A percentile compares a stretch with the other conserved stretches of the same genome.
Evolutionary conservation across 352 stramenopile species (phyloP).

Genomic region (Salisapilia sapeloensis): DNA sequence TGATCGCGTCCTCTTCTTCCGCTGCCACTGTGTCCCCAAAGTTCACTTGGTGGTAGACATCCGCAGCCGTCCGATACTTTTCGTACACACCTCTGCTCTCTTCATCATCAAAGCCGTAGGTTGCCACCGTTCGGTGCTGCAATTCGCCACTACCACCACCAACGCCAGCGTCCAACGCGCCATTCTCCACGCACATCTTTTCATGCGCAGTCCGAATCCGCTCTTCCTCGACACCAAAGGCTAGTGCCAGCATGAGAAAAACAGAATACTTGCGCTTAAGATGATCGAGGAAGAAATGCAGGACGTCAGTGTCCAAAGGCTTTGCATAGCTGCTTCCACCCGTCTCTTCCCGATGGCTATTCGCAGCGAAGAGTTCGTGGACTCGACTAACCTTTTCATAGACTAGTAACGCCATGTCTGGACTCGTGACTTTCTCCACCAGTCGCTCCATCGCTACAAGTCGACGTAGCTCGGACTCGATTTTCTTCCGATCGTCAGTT

Average conservation of each 20-base stretch:
- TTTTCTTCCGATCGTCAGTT: conserved; percentile 66
- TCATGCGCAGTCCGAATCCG: conserved; percentile 71
- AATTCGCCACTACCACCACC: conserved; percentile 49
- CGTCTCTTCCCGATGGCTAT: conserved; percentile 63
- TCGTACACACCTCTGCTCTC: conserved; percentile 70
- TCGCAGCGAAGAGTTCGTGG: conserved; percentile 71
- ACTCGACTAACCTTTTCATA: conserved; percentile 81
- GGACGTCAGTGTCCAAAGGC: conserved; percentile 28
- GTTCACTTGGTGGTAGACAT: conserved; percentile 79
- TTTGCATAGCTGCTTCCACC: conserved; percentile 17
- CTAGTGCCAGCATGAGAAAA: conserved; percentile 67
- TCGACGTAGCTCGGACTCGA: conserved; percentile 60
- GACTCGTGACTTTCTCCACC: conserved; percentile 54
- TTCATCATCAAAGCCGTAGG: conserved; percentile 56
- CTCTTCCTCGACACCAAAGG: conserved; percentile 55
- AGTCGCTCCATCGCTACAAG: conserved; percentile 79
- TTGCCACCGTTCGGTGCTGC: conserved; percentile 20
- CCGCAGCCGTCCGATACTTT: conserved; percentile 65
- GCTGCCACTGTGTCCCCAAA: conserved; percentile 55
- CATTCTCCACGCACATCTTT: conserved; percentile 68
- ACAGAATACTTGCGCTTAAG: conserved; percentile 80
- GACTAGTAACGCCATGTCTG: conserved; percentile 68
- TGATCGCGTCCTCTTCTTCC: conserved; percentile 79
- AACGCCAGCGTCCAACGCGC: conserved; percentile 45
- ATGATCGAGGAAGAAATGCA: conserved; percentile 76